These are phyloP conservation scores for Chytriomyces sp. DNA, from an alignment of 192 early-diverging fungal species.

Conservation along the genomic window DNA sequence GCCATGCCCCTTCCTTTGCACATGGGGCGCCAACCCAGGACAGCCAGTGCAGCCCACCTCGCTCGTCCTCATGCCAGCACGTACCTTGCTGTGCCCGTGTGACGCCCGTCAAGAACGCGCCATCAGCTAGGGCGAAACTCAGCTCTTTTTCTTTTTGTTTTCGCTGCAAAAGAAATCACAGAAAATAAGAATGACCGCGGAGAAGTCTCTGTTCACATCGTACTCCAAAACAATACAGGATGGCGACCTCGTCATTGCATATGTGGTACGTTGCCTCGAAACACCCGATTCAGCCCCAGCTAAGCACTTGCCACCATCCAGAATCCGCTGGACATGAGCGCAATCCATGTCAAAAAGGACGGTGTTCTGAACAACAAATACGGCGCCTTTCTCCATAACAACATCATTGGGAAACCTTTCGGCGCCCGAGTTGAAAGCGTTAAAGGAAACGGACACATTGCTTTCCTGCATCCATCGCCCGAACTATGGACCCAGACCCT, in stretches of 20 bases:
- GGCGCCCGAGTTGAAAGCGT: slow-evolving; percentile 69
- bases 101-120: too few species aligned
- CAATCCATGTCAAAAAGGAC: slow-evolving; percentile 65
- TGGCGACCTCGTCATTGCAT: slow-evolving; percentile 80
- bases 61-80: too few species aligned
- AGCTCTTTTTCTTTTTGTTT: background rate
- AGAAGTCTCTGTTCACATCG: slow-evolving; percentile 22
- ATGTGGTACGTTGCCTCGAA: slow-evolving; percentile 59
- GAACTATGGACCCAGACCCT: slow-evolving; percentile 93
- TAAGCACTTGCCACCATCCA: slow-evolving; percentile 26
- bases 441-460: slow-evolving; percentile 44
- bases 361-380: slow-evolving; percentile 75
- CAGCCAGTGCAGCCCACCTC: too few species aligned
- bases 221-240: slow-evolving; percentile 61
- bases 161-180: background rate
- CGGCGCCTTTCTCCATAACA: slow-evolving; percentile 78
- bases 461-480: slow-evolving; percentile 87
- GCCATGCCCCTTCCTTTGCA: too few species aligned
- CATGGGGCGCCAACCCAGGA: too few species aligned
- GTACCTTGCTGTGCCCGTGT: too few species aligned
- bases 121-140: too few species aligned
- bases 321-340: slow-evolving; percentile 74
- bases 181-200: background rate
- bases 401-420: slow-evolving; percentile 87
- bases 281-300: background rate